Conservation (phyloP, 164 flowering plant genomes). For the Tetrastigma voinierianum region DNA sequence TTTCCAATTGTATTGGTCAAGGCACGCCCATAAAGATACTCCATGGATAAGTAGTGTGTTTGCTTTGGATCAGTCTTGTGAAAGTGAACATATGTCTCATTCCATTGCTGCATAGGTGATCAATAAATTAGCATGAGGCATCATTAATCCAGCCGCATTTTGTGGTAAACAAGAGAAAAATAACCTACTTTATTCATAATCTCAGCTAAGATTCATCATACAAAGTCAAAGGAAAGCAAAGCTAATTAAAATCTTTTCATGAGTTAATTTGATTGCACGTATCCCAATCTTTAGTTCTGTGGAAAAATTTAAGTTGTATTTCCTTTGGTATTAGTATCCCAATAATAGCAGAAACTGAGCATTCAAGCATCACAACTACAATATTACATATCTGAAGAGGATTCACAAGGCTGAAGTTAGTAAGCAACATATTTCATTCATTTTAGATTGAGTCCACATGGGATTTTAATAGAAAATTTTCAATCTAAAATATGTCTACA, state of each 20-base stretch:
- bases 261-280: too few species aligned
- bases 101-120: constrained; percentile 77
- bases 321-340: too few species aligned
- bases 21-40: constrained; percentile 94
- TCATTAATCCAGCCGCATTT: neutral
- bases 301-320: too few species aligned
- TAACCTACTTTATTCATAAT: neutral
- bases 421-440: neutral
- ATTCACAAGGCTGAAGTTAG: neutral
- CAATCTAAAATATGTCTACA: too few species aligned
- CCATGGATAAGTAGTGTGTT: constrained; percentile 95
- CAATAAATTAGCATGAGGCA: neutral
- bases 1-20: constrained; percentile 92
- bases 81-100: constrained; percentile 79
- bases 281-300: too few species aligned
- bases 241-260: too few species aligned
- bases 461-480: too few species aligned
- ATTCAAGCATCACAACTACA: neutral
- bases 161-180: neutral
- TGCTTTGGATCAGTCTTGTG: constrained; percentile 92
- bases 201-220: too few species aligned
- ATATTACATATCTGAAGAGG: neutral
- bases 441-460: too few species aligned
- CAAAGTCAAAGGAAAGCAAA: too few species aligned
- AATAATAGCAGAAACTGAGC: neutral